A percentile compares a stretch with the other conserved stretches of the same genome.
Conservation (phyloP, 2,329 filamentous ascomycete species). For the Colletotrichum caudatum region DNA sequence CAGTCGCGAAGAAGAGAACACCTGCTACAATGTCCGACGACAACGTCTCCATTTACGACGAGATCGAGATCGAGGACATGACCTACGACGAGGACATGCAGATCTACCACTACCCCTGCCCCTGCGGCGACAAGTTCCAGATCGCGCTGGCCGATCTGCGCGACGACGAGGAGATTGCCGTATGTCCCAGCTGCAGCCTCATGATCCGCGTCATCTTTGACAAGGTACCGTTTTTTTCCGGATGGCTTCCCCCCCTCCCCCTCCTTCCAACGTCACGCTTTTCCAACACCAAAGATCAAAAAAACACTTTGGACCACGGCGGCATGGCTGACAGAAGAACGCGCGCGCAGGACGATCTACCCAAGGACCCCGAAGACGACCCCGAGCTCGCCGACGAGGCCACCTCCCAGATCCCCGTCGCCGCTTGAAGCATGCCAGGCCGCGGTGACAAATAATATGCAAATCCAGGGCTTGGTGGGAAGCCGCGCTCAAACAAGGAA, state of each 20-base stretch:
- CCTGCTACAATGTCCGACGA: slow-evolving; percentile 69
- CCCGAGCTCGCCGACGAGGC: slow-evolving; percentile 49
- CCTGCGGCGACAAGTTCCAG: slow-evolving; percentile 96
- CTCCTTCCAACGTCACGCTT: too few relatives aligned
- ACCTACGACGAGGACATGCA: slow-evolving; percentile 85
- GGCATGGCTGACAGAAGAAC: not conserved
- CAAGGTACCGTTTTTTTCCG: slow-evolving; percentile 64
- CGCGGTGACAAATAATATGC: not conserved
- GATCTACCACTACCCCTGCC: slow-evolving; percentile 96
- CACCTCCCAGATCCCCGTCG: slow-evolving; percentile 54
- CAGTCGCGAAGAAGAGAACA: not conserved
- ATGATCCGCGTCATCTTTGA: slow-evolving; percentile 98
- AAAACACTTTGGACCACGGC: not conserved
- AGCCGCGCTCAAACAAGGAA: not conserved
- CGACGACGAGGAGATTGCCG: slow-evolving; percentile 93
- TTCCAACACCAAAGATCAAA: too few relatives aligned
- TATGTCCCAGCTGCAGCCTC: slow-evolving; percentile 96
- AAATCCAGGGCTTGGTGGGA: not conserved
- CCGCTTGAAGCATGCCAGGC: slow-evolving; percentile 50
- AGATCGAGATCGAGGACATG: slow-evolving; percentile 99
- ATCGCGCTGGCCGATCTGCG: slow-evolving; percentile 86
- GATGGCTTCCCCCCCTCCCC: too few relatives aligned
- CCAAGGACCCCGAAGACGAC: slow-evolving; percentile 52
- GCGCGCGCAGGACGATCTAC: slow-evolving; percentile 57
- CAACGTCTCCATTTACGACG: slow-evolving; percentile 86